Conservation (phyloP, 768 basidiomycete species). For the Amyloporia xantha region DNA sequence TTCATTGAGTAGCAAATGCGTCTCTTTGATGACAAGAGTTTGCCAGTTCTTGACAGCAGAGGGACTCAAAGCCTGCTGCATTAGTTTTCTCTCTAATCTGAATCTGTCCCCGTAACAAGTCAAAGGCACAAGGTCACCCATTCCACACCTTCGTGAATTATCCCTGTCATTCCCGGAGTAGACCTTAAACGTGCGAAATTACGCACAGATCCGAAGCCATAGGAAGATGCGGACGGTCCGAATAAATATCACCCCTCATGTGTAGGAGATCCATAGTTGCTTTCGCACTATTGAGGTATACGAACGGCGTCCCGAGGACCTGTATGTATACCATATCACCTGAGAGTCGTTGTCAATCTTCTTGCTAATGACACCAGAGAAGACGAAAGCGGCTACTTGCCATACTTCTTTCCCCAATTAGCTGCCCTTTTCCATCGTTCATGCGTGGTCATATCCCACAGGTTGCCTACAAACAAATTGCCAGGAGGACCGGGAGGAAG, state of each 20-base stretch:
- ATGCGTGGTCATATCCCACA: neutral
- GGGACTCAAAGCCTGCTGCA: neutral
- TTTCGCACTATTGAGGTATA: neutral
- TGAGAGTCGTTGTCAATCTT: neutral
- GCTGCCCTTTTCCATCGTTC: neutral
- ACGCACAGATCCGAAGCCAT: conserved; percentile 23
- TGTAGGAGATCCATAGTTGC: conserved; percentile 1
- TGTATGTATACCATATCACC: conserved; percentile 4
- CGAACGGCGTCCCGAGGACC: neutral
- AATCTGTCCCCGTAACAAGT: neutral
- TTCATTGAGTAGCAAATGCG: neutral
- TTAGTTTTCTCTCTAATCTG: neutral
- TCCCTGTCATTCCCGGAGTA: neutral
- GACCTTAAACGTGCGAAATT: neutral
- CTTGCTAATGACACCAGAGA: neutral
- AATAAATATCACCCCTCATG: neutral
- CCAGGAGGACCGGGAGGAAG: neutral
- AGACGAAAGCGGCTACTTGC: neutral
- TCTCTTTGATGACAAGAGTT: neutral
- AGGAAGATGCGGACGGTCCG: neutral
- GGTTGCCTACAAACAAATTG: neutral
- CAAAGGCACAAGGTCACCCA: neutral
- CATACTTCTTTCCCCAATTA: neutral
- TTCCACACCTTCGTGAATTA: neutral
- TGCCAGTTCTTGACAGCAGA: neutral